These are phyloP conservation scores for Trichoderma semiorbis DNA, from an alignment of 2,329 filamentous ascomycete species.

Conservation along the genomic window DNA sequence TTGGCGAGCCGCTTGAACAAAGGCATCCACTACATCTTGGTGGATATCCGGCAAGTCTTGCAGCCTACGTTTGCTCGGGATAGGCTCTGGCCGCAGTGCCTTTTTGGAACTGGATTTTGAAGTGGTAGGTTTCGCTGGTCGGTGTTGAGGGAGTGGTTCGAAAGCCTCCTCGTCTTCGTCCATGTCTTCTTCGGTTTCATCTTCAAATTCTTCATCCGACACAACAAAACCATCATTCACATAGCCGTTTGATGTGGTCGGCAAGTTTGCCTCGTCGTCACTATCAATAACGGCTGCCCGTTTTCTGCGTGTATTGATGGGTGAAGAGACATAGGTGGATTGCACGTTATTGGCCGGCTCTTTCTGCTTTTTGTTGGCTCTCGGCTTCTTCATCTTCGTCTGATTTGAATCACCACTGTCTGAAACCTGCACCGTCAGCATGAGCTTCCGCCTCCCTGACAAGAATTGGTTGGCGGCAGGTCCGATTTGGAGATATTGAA, in stretches of 20 bases:
- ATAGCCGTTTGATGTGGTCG: constrained; percentile 46
- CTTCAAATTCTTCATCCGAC: constrained; percentile 34
- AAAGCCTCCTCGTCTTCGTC: constrained; percentile 40
- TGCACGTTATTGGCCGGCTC: constrained; percentile 39
- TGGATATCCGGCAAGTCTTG: constrained; percentile 57
- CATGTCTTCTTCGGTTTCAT: constrained; percentile 35
- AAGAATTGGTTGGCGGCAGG: constrained; percentile 42
- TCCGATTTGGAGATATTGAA: constrained; percentile 64
- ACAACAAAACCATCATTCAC: constrained; percentile 49
- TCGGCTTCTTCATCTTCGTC: constrained; percentile 34
- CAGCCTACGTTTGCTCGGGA: constrained; percentile 54
- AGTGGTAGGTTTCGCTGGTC: constrained; percentile 32
- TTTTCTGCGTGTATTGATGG: constrained; percentile 37
- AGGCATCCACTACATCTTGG: constrained; percentile 59
- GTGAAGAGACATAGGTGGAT: constrained; percentile 52
- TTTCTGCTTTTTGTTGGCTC: constrained; percentile 35
- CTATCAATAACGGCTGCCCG: constrained; percentile 23
- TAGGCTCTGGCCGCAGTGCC: constrained; percentile 49
- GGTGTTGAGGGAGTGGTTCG: constrained; percentile 38
- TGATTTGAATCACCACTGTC: constrained; percentile 31
- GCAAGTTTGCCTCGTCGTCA: constrained; percentile 35
- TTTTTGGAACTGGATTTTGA: constrained; percentile 28
- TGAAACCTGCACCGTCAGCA: constrained; percentile 41
- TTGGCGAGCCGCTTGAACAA: constrained; percentile 59
- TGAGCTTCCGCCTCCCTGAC: constrained; percentile 42